These are phyloP conservation scores for Falciphora oryzae DNA, from an alignment of 2,329 filamentous ascomycete species.

Conservation along the genomic window DNA sequence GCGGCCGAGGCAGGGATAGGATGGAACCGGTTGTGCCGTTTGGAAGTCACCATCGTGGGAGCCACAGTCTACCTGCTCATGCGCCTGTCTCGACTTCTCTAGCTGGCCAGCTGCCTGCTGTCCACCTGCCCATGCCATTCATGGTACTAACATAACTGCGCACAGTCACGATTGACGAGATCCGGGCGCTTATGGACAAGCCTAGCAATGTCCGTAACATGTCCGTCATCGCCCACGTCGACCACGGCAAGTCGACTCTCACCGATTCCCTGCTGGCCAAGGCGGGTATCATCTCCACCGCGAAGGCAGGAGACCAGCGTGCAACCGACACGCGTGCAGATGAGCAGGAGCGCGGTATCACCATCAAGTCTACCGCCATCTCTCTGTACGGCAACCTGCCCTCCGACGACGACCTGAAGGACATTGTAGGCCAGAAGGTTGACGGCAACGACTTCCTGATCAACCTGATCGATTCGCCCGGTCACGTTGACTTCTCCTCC, in stretches of 20 bases:
- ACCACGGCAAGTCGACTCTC: constrained; percentile 99
- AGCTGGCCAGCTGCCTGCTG: background rate
- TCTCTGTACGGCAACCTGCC: constrained; percentile 86
- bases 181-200: constrained; percentile 62
- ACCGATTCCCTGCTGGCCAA: constrained; percentile 99
- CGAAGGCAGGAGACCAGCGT: constrained; percentile 92
- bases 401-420: constrained; percentile 84
- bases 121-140: background rate
- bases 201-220: constrained; percentile 82
- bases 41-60: background rate
- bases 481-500: constrained; percentile 99
- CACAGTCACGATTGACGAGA: constrained; percentile 84
- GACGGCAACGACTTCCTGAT: constrained; percentile 97
- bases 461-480: constrained; percentile 99
- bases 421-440: constrained; percentile 82
- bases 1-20: no score
- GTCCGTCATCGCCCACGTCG: constrained; percentile 99
- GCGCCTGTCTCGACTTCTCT: no score
- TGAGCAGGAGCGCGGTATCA: constrained; percentile 99
- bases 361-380: constrained; percentile 99
- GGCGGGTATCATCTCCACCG: constrained; percentile 98
- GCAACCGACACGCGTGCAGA: constrained; percentile 96
- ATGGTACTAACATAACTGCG: background rate
- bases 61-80: background rate
- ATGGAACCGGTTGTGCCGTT: background rate